A percentile compares a stretch with the other conserved stretches of the same genome.
Evolutionary conservation across 139 green algal species (phyloP).

Genomic region (Pseudopediastrum boryanum): DNA sequence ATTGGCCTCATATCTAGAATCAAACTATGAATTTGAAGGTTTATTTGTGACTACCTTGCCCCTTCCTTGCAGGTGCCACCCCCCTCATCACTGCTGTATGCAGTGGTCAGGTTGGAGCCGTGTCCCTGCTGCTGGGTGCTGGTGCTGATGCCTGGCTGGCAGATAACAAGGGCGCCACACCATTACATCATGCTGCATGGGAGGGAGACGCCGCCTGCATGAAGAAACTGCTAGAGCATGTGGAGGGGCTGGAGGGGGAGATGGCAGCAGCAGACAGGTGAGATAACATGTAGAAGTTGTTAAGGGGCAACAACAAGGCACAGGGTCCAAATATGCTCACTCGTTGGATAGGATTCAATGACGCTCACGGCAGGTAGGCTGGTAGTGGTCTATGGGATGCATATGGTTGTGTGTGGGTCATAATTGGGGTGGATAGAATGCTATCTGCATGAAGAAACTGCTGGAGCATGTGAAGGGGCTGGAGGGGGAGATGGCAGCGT

Average conservation of each 20-base stretch:
- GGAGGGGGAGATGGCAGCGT: background rate
- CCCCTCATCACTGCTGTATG: constrained; percentile 25
- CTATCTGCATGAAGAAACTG: constrained; percentile 4
- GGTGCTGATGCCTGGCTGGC: constrained; percentile 18
- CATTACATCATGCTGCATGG: constrained; percentile 33
- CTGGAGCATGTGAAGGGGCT: constrained; percentile 18
- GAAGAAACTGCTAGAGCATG: constrained; percentile 24
- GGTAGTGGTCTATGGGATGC: no score
- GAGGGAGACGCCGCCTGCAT: constrained; percentile 8
- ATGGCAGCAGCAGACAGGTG: background rate
- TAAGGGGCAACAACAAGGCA: no score
- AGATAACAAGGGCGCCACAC: constrained; percentile 17
- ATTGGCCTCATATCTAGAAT: no score
- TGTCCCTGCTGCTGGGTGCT: constrained; percentile 17
- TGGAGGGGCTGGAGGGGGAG: background rate
- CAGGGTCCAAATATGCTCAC: no score
- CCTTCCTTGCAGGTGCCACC: constrained; percentile 4
- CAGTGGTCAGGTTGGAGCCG: background rate
- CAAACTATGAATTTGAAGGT: no score
- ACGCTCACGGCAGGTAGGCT: no score
- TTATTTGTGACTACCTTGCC: no score
- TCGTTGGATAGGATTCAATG: no score
- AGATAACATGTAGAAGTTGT: background rate
- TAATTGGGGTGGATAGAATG: no score
- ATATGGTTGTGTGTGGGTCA: no score